Conservation (phyloP, 768 basidiomycete species). For the Podaxis mareebaensis region DNA sequence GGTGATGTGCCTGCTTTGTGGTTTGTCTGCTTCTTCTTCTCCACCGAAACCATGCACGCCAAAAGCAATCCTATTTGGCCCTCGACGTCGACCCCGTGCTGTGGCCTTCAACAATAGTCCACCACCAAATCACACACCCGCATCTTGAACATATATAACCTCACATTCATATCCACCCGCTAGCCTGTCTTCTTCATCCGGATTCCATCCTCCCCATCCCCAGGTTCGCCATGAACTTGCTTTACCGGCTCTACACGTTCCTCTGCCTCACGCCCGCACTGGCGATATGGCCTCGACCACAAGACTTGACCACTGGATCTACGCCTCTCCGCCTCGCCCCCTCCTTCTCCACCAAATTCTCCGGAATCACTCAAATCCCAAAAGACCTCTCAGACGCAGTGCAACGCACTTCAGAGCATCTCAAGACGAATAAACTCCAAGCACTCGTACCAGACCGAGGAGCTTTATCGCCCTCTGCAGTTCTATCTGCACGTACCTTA, state of each 20-base stretch:
- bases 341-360: constrained; percentile 37
- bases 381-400: constrained; percentile 60
- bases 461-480: constrained; percentile 38
- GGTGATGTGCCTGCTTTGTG: too few relatives aligned
- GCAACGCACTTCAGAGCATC: constrained; percentile 40
- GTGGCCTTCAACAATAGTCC: not conserved
- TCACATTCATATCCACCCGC: not conserved
- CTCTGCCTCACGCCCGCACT: constrained; percentile 20
- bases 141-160: not conserved
- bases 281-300: constrained; percentile 52
- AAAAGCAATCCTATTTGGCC: not conserved
- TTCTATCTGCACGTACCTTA: constrained; percentile 44
- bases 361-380: constrained; percentile 37
- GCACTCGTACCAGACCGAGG: constrained; percentile 63
- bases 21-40: not conserved
- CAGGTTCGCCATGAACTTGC: not conserved
- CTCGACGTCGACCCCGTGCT: not conserved
- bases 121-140: not conserved
- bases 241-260: constrained; percentile 10
- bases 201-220: not conserved
- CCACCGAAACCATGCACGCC: not conserved
- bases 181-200: not conserved
- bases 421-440: constrained; percentile 56
- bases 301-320: constrained; percentile 41
- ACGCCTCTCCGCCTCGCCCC: constrained; percentile 36